Conservation (phyloP, 768 basidiomycete species). For the Boletellus sp. region DNA sequence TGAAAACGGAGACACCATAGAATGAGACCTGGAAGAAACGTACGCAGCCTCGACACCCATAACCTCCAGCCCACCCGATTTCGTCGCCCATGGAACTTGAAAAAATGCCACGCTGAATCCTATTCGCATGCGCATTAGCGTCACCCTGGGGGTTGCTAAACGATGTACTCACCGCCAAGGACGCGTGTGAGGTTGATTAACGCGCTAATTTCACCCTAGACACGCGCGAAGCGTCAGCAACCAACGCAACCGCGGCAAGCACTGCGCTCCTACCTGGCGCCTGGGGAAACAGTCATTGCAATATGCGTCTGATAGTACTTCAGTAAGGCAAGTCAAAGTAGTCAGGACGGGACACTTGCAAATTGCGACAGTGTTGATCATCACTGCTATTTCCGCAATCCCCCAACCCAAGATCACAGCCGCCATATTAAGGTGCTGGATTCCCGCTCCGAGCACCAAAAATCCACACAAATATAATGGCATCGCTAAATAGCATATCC, state of each 20-base stretch:
- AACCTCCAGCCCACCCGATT: slow-evolving; percentile 32
- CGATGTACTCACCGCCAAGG: slow-evolving; percentile 23
- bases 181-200: slow-evolving; percentile 40
- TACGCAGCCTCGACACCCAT: slow-evolving; percentile 39
- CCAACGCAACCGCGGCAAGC: background rate
- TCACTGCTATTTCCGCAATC: slow-evolving; percentile 34
- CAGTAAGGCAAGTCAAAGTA: background rate
- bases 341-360: slow-evolving; percentile 23
- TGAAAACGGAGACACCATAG: background rate
- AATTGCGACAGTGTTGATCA: slow-evolving; percentile 40
- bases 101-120: slow-evolving; percentile 40
- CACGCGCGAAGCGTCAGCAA: background rate
- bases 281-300: slow-evolving; percentile 37
- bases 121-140: background rate
- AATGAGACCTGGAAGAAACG: slow-evolving; percentile 5
- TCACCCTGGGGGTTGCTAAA: background rate
- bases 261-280: slow-evolving; percentile 19
- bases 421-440: slow-evolving; percentile 30
- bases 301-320: slow-evolving; percentile 32
- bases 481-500: slow-evolving; percentile 39
- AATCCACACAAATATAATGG: slow-evolving; percentile 42
- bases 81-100: slow-evolving; percentile 39
- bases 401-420: slow-evolving; percentile 44
- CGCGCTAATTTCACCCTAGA: slow-evolving; percentile 41
- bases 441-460: slow-evolving; percentile 37